These are phyloP conservation scores for Osmanthus fragrans DNA, from an alignment of 257 asterid species.

Conservation along the genomic window DNA sequence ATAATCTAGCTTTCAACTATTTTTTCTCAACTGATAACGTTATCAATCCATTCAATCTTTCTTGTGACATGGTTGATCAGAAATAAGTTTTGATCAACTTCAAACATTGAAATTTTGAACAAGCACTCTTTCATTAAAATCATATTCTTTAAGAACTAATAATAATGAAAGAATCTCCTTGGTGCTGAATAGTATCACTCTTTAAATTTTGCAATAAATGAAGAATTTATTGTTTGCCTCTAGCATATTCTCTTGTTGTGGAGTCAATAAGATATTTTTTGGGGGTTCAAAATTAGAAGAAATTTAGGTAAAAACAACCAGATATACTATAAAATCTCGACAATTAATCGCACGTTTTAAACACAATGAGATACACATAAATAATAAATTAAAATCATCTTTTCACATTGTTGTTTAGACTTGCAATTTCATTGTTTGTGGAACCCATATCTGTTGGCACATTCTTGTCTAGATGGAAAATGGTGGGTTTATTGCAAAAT, in stretches of 20 bases:
- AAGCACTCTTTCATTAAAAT: too few relatives aligned
- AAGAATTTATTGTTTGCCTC: not conserved
- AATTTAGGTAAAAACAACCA: not conserved
- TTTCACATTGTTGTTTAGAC: not conserved
- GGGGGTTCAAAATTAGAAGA: not conserved
- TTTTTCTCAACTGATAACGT: too few relatives aligned
- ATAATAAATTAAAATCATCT: not conserved
- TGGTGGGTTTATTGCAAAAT: not conserved
- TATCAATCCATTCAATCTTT: too few relatives aligned
- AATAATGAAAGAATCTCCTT: too few relatives aligned
- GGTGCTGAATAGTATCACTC: too few relatives aligned
- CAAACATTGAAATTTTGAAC: too few relatives aligned
- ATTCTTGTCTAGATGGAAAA: not conserved
- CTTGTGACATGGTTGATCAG: too few relatives aligned
- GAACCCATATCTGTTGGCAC: not conserved
- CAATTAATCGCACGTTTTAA: not conserved
- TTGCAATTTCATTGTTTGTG: not conserved
- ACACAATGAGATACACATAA: not conserved
- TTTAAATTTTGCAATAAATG: not conserved
- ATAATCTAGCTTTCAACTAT: too few relatives aligned
- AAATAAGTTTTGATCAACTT: too few relatives aligned
- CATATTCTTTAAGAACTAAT: too few relatives aligned
- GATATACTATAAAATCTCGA: not conserved
- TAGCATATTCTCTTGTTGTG: slow-evolving; percentile 3
- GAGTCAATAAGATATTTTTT: not conserved